phyloP scores from a whole-genome alignment of 805 yeast genomes.

The Ogataea saltuana region DNA sequence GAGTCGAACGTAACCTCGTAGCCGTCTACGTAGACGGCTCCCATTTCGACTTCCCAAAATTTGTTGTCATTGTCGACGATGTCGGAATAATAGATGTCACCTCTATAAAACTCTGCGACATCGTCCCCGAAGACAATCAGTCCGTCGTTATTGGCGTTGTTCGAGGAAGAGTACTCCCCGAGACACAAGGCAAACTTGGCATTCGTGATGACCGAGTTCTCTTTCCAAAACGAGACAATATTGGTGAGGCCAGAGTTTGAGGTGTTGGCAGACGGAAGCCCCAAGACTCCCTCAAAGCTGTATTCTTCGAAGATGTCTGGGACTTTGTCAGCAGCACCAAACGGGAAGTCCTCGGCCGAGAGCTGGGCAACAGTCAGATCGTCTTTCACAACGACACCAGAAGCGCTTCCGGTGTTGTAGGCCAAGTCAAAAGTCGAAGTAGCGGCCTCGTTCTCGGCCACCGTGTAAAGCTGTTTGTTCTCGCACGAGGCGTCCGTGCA shows the following conservation, averaged over 20 bases:
- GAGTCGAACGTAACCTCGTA: conserved; percentile 36
- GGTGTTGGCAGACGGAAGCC: conserved; percentile 51
- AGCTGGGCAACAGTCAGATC: conserved; percentile 40
- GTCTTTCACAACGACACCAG: conserved; percentile 48
- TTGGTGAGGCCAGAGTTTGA: conserved; percentile 38
- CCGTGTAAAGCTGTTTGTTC: conserved; percentile 34
- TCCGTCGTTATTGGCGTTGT: conserved; percentile 37
- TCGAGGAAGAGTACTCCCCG: conserved; percentile 34
- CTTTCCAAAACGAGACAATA: conserved; percentile 41
- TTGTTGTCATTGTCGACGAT: conserved; percentile 35
- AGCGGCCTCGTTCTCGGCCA: conserved; percentile 19
- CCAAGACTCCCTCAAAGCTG: conserved; percentile 60
- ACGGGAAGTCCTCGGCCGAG: conserved; percentile 40
- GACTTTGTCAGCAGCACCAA: conserved; percentile 55
- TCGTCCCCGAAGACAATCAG: conserved; percentile 46
- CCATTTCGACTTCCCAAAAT: conserved; percentile 55
- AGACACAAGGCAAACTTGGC: conserved; percentile 48
- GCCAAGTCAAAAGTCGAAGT: conserved; percentile 44
- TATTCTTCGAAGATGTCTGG: conserved; percentile 55
- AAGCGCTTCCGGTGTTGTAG: conserved; percentile 55
- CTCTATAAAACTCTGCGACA: conserved; percentile 38
- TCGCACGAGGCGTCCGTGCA: conserved; percentile 50
- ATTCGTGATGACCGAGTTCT: conserved; percentile 36
- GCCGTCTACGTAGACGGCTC: conserved; percentile 39
- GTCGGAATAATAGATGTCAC: conserved; percentile 43